Percentiles rank a stretch among this genome's conserved stretches.
Conservation (phyloP, 2,329 filamentous ascomycete genomes). For the Talaromyces sp. region DNA sequence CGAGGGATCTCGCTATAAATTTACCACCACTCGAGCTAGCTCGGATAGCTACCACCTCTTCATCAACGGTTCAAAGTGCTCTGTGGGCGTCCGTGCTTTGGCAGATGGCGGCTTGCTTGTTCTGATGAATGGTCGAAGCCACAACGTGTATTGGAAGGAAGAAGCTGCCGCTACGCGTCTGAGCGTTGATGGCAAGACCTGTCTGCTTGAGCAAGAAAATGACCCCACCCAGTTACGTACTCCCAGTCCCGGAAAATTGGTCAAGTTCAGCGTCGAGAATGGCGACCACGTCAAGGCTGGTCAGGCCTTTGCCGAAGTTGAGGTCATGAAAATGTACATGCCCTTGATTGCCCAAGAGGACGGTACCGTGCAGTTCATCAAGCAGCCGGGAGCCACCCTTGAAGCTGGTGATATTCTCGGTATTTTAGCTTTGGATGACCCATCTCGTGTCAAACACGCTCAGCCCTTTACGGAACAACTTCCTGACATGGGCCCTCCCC, state of each 20-base stretch:
- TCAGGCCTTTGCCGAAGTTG: slow-evolving; percentile 91
- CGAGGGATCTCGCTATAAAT: slow-evolving; percentile 93
- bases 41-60: slow-evolving; percentile 94
- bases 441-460: slow-evolving; percentile 91
- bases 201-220: slow-evolving; percentile 95
- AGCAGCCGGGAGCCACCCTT: slow-evolving; percentile 95
- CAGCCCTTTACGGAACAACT: slow-evolving; percentile 89
- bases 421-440: slow-evolving; percentile 91
- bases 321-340: slow-evolving; percentile 99
- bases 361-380: slow-evolving; percentile 95
- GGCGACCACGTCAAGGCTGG: slow-evolving; percentile 88
- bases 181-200: slow-evolving; percentile 97
- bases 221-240: slow-evolving; percentile 95
- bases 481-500: slow-evolving; percentile 77
- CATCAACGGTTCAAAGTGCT: slow-evolving; percentile 97
- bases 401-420: slow-evolving; percentile 98
- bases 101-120: slow-evolving; percentile 91
- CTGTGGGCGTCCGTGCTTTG: slow-evolving; percentile 84
- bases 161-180: slow-evolving; percentile 93
- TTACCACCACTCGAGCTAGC: slow-evolving; percentile 90
- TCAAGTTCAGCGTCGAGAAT: slow-evolving; percentile 96
- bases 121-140: slow-evolving; percentile 82
- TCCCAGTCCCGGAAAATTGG: slow-evolving; percentile 92
- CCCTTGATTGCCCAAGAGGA: slow-evolving; percentile 91
- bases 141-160: slow-evolving; percentile 99